Evolutionary conservation across 805 yeast species (phyloP), one percentile per base, ranked within the genome.

Genomic region (Sungouiella blattae): DNA sequence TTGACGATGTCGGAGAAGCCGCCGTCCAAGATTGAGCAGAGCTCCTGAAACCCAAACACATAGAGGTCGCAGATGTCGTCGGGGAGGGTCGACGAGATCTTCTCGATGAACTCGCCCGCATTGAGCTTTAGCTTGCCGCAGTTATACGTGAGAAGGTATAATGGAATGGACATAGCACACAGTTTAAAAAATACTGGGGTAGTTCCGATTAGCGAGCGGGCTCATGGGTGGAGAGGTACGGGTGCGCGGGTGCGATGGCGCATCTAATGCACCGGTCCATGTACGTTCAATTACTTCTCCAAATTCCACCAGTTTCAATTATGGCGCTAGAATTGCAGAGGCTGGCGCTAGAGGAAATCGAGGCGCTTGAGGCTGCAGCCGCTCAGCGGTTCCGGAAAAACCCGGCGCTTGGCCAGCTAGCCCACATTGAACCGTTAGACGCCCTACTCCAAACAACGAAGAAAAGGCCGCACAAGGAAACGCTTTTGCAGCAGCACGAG

Each of bases 31-130:
- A 78, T 58, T 2, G 78, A 54, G 32, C 80, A 69, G 8, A 83
- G 46, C 52, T 83, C 93, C 53, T 83, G 82, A 41, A 83, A 74
- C 3, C 83, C 87, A 54, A 81, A 77, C 1, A 73, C 82, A 35
- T 72, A 70, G 5, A 81, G 36, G 33, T 71, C 67, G 0, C 76
- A 72, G 21, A 60, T 50, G 4, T 49, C 45, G n/a, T 44, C 41
- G 8, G 71, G 65, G 22, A 62, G 45, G 15, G 53, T 39, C 8
- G 40, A 35, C 2, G 52, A 46, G 0, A 69, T 36, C 6, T 60
- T 55, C 3, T 58, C 46, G 1, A 49, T 29, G n/a, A 70, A 58
- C 1, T 44, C 39, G 1, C 60, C 61, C 0, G 57, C 54, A 14
- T 62, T 50, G 16, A 77, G 64, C 4, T 60, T 50, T 13, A 39